A percentile compares a stretch with the other conserved stretches of the same genome.
Conservation (phyloP, 1,139 yeast species). For the Saccharomyces hybrid region DNA sequence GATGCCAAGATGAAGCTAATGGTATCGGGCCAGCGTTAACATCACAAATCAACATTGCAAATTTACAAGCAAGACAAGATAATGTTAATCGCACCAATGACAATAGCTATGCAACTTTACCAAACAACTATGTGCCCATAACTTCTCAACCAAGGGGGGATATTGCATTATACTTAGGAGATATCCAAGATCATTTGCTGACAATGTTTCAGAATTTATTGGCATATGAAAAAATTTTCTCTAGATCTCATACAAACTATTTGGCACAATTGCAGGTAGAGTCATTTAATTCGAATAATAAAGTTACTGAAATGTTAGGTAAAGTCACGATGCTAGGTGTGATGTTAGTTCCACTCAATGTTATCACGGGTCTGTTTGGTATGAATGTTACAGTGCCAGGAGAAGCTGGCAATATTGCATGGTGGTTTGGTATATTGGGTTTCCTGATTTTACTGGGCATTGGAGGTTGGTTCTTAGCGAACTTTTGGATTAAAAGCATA, state of each 20-base stretch:
- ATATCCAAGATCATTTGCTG: conserved; percentile 94
- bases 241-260: conserved; percentile 85
- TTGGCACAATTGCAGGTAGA: conserved; percentile 92
- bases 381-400: conserved; percentile 94
- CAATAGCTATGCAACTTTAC: background rate
- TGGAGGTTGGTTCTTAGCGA: conserved; percentile 33
- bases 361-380: conserved; percentile 89
- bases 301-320: conserved; percentile 78
- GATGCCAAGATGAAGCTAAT: conserved; percentile 67
- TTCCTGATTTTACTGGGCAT: conserved; percentile 37
- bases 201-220: conserved; percentile 89
- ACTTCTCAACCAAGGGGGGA: conserved; percentile 61
- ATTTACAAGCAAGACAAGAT: conserved; percentile 20
- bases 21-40: conserved; percentile 34
- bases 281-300: conserved; percentile 75
- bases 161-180: conserved; percentile 83
- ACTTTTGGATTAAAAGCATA: conserved; percentile 36
- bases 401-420: conserved; percentile 38
- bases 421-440: conserved; percentile 66
- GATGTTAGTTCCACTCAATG: conserved; percentile 77
- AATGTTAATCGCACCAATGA: background rate
- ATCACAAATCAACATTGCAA: conserved; percentile 34
- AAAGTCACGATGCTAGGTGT: conserved; percentile 90
- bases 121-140: background rate
- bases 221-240: conserved; percentile 86